phyloP scores from a whole-genome alignment of 192 early-diverging fungal genomes.

The Podila minutissima region DNA sequence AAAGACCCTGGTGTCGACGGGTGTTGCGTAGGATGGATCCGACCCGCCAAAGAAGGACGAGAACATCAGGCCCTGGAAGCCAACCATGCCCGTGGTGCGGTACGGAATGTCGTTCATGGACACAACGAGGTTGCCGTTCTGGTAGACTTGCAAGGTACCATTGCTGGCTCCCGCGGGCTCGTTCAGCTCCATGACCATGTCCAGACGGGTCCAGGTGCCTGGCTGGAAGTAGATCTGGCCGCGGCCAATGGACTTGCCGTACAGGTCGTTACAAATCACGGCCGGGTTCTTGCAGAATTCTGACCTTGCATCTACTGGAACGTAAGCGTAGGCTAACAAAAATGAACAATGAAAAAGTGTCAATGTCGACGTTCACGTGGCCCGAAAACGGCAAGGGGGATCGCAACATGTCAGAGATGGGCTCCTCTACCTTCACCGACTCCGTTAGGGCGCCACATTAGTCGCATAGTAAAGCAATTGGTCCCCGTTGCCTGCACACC shows the following conservation, averaged over 20 bases:
- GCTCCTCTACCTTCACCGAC: constrained; percentile 36
- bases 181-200: constrained; percentile 55
- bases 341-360: neutral
- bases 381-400: neutral
- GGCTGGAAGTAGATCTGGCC: constrained; percentile 54
- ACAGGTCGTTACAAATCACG: constrained; percentile 55
- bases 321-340: constrained; percentile 56
- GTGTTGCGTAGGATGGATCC: constrained; percentile 45
- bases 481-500: constrained; percentile 47
- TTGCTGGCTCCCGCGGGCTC: constrained; percentile 46
- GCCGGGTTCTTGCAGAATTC: constrained; percentile 39
- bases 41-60: constrained; percentile 65
- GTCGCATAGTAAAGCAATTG: constrained; percentile 59
- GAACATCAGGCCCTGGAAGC: constrained; percentile 57
- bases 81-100: constrained; percentile 52
- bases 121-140: constrained; percentile 50
- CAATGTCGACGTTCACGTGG: neutral
- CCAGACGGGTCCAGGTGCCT: constrained; percentile 52
- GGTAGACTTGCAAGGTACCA: constrained; percentile 54
- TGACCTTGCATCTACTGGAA: constrained; percentile 38
- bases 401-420: neutral
- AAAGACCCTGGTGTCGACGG: constrained; percentile 44
- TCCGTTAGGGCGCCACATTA: constrained; percentile 62
- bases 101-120: constrained; percentile 49
- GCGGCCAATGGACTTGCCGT: constrained; percentile 62